Evolutionary conservation across 345 rosid genomes (phyloP).

Genomic region (Trapa bicornis): DNA sequence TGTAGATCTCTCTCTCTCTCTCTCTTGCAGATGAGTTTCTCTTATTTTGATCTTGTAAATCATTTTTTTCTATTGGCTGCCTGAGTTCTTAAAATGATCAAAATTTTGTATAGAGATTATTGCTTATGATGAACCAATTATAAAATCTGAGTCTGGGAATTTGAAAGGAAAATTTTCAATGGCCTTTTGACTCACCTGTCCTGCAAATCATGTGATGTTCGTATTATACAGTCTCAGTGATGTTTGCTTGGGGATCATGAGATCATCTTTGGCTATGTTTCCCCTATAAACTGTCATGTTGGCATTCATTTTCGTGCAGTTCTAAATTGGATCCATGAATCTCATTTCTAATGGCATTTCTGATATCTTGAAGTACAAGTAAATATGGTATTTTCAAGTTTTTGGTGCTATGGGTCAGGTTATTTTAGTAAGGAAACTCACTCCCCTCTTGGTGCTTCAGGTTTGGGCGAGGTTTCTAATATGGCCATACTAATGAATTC

Average conservation of each 20-base stretch:
- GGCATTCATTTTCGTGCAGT: neutral
- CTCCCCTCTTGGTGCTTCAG: neutral
- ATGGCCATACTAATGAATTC: neutral
- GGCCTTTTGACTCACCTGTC: neutral
- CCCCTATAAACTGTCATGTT: neutral
- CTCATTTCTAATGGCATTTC: neutral
- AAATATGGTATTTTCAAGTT: neutral
- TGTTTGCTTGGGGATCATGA: neutral
- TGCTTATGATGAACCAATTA: neutral
- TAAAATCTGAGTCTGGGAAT: neutral
- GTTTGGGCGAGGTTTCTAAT: neutral
- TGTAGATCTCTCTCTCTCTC: slow-evolving; percentile 29
- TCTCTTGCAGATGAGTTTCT: slow-evolving; percentile 49
- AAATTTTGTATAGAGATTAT: slow-evolving; percentile 6
- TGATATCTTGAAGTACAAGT: no score
- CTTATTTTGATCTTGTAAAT: slow-evolving; percentile 30
- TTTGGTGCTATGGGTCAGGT: neutral
- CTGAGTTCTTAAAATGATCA: neutral
- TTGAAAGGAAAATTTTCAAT: neutral
- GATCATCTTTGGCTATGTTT: neutral
- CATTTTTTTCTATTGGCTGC: neutral
- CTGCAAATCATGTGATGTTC: neutral
- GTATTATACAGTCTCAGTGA: neutral
- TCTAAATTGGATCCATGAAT: neutral
- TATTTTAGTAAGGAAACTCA: neutral